These are phyloP conservation scores for Marvania coccoides DNA, from an alignment of 139 green algal genomes.

Conservation along the genomic window DNA sequence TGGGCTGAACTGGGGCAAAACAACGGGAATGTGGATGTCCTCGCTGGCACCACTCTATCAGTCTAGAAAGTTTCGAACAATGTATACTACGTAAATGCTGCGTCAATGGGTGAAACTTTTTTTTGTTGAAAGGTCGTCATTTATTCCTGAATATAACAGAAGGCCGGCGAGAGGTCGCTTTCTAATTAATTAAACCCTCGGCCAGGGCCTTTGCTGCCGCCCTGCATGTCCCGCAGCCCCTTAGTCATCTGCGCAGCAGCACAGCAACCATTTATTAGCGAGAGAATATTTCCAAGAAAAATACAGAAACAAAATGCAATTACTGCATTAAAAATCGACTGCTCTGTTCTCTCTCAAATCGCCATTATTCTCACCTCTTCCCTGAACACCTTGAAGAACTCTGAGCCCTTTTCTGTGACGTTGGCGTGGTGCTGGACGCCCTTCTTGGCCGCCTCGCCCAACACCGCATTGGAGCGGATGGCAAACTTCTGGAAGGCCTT, in stretches of 20 bases:
- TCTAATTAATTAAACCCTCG: too few relatives aligned
- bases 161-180: too few relatives aligned
- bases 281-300: background rate
- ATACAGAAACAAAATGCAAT: background rate
- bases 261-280: background rate
- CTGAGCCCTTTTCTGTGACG: constrained; percentile 16
- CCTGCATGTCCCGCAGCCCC: background rate
- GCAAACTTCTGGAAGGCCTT: constrained; percentile 63
- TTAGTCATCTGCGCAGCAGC: constrained; percentile 1
- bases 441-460: constrained; percentile 46
- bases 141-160: too few relatives aligned
- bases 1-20: background rate
- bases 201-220: background rate
- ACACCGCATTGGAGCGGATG: constrained; percentile 37
- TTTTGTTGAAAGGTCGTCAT: too few relatives aligned
- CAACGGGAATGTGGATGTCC: background rate
- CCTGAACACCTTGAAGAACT: constrained; percentile 34
- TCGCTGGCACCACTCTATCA: too few relatives aligned
- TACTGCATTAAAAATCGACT: background rate
- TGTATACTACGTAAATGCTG: too few relatives aligned
- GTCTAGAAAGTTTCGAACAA: too few relatives aligned
- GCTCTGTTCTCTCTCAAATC: background rate
- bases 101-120: too few relatives aligned
- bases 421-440: constrained; percentile 9
- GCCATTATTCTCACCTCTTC: constrained; percentile 30